Evolutionary conservation across 106 monocot genomes (phyloP), one percentile per base, ranked within the genome.

Genomic region (Dactylorhiza incarnata): DNA sequence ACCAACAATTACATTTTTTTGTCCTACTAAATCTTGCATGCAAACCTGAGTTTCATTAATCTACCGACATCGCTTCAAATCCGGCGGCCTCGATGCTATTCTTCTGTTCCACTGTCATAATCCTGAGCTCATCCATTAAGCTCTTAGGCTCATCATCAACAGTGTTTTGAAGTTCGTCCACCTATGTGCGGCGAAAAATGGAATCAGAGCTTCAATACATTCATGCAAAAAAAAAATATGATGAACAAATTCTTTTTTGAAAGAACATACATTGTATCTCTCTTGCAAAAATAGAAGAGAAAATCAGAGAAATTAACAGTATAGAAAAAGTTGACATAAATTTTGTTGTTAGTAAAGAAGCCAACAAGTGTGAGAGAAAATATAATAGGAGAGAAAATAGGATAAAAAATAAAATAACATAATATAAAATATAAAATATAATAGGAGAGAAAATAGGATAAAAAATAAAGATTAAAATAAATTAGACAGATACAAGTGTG

Each of bases 131-230:
- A 29, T 95, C 92, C 12, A 81, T 80, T 11, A 82, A 50, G 62
- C 67, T 83, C 83, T 70, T 90, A 73, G 88, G 94, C 53, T 94
- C 94, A 49, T 87, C 90, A 72, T 94, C 90, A 7, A 95, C 84
- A 5, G 90, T 85, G 71, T 79, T 87, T 73, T 95, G 95, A 85
- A 95, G 49, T 72, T 95, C 95, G 47, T 95, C 95, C 17, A 95
- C 93, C 95, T 95, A 79, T 20, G 62, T 14, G 69, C 7, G 45
- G 12, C 69, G 45, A 23, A 59, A 45, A 46, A 45, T 44, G 45
- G 15, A 5, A 44, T 45, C 45, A 69, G 10, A 69, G 45, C 69
- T 45, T 16, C 43, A 14, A 29, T 0, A 15, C 9, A 68, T 43
- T 68, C 43, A 68, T 22, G 48, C 48, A 6, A 48, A 73, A n/a